Conservation (phyloP, 805 yeast genomes). For the Lipomyces spencermartinsiae region DNA sequence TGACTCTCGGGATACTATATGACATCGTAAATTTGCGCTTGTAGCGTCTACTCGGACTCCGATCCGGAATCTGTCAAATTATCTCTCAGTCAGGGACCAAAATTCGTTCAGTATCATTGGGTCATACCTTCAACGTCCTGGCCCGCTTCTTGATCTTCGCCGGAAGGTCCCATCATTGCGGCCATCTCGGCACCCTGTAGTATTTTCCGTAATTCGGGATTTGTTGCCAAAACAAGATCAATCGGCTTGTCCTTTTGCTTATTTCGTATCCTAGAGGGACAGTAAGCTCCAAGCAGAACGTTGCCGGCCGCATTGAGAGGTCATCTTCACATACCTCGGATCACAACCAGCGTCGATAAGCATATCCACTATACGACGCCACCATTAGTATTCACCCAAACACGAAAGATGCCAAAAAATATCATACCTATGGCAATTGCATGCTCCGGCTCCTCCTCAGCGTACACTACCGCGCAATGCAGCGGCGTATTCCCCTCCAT, state of each 20-base stretch:
- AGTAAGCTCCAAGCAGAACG: neutral
- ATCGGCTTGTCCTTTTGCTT: conserved; percentile 74
- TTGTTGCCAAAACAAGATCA: conserved; percentile 64
- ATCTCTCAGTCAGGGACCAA: neutral
- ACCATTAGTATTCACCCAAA: neutral
- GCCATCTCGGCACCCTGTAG: conserved; percentile 88
- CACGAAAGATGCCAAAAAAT: too few relatives aligned
- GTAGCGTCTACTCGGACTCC: conserved; percentile 32
- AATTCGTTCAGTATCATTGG: neutral
- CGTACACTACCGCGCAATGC: conserved; percentile 81
- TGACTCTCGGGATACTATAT: neutral
- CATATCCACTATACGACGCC: conserved; percentile 57
- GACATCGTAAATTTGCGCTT: neutral
- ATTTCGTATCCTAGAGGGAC: conserved; percentile 52
- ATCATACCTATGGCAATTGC: conserved; percentile 65
- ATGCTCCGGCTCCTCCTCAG: conserved; percentile 81
- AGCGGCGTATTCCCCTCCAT: conserved; percentile 85
- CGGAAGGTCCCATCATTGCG: conserved; percentile 40
- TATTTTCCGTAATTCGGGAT: conserved; percentile 62
- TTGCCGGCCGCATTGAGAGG: neutral
- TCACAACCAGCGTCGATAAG: conserved; percentile 92
- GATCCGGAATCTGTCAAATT: conserved; percentile 31
- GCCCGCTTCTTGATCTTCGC: conserved; percentile 30
- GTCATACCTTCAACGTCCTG: conserved; percentile 27
- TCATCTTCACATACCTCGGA: conserved; percentile 51